phyloP scores from a whole-genome alignment of 2,329 filamentous ascomycete species.

The Stagonosporopsis rhizophila region DNA sequence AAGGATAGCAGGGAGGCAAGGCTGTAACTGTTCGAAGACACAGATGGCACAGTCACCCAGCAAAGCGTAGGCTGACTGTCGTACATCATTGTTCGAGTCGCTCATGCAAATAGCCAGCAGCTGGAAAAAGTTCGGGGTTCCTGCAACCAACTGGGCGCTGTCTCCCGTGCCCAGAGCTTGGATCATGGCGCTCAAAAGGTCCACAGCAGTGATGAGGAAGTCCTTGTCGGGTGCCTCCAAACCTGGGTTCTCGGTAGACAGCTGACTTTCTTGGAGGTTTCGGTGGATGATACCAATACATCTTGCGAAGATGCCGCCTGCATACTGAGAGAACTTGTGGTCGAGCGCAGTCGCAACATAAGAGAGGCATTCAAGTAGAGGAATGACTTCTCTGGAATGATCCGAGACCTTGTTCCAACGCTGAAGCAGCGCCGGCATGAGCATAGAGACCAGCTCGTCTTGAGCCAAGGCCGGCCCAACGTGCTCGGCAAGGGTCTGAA shows the following conservation, averaged over 20 bases:
- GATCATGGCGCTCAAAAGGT: constrained; percentile 90
- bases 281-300: constrained; percentile 91
- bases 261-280: constrained; percentile 82
- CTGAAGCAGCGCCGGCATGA: constrained; percentile 92
- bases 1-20: constrained; percentile 75
- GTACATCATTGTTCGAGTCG: constrained; percentile 87
- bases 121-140: constrained; percentile 85
- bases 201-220: constrained; percentile 92
- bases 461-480: constrained; percentile 82
- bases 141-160: constrained; percentile 77
- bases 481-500: constrained; percentile 93
- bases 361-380: constrained; percentile 92
- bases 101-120: constrained; percentile 91
- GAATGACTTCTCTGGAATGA: constrained; percentile 91
- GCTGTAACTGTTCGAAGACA: constrained; percentile 81
- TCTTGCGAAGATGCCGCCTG: constrained; percentile 82
- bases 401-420: constrained; percentile 88
- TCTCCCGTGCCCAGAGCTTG: constrained; percentile 81
- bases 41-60: constrained; percentile 95
- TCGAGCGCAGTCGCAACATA: constrained; percentile 90
- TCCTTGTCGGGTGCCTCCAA: constrained; percentile 91
- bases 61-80: constrained; percentile 93
- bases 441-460: constrained; percentile 77
- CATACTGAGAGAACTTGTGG: constrained; percentile 82
- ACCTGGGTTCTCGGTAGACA: constrained; percentile 70